Evolutionary conservation across 2,329 filamentous ascomycete species (phyloP), one percentile per base, ranked within the genome.

Genomic region (Aspergillus jensenii): DNA sequence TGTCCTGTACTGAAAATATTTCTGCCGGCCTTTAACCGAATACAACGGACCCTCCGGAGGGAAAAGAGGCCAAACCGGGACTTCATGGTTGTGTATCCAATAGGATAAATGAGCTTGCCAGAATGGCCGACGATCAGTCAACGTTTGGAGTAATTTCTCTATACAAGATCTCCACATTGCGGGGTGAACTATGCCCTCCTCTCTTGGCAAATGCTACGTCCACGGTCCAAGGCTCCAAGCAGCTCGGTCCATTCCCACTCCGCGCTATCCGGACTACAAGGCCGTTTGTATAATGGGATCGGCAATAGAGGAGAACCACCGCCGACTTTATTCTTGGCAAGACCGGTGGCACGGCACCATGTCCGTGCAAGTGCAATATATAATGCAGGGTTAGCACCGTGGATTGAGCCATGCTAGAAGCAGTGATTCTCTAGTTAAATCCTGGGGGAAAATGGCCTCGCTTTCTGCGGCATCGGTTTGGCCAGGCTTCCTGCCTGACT

Each of bases 401-500:
- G 7, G 9, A 35, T 21, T 35, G 21, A 25, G 12, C 15, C 3
- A 7, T 27, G 15, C 14, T 3, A 46, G 23, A 31, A 27, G 15
- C 23, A 17, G 23, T 31, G 44, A 46, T 2, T n/a, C 6, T 9
- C n/a, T 35, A 11, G 2, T 6, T 33, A n/a, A 17, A n/a, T 2
- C 14, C n/a, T 6, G 25, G 11, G 5, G 5, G 14, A 35, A 12
- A n/a, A 45, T 52, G 50, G 21, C 40, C 25, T 53, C 50, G 6
- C 41, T 53, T 19, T 48, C 45, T 19, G 50, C 27, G 9, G 52
- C 25, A 44, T 54, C 52, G 15, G 35, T 33, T 37, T 54, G 52
- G 52, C 52, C 52, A 31, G 37, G 21, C 4, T 47, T 19, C 8
- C 52, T 54, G 2, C 52, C 43, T 9, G 52, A 54, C 52, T 54